Conservation (phyloP, 148 eudicot genomes). For the Chenopodium berlandieri region DNA sequence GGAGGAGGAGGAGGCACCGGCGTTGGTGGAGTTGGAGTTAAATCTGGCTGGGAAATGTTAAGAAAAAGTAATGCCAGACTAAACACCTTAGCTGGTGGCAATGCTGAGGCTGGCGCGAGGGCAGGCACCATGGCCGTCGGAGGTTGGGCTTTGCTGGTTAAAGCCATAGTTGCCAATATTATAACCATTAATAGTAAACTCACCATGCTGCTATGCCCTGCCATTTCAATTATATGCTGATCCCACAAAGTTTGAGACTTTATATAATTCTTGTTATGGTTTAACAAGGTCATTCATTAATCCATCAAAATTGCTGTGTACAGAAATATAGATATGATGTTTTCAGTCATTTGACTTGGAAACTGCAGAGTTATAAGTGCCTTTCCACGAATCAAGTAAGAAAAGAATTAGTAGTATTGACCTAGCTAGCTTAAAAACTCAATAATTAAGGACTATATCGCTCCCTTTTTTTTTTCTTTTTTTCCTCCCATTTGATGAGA, state of each 20-base stretch:
- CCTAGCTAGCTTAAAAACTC: background rate
- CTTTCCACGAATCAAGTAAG: background rate
- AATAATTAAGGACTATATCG: background rate
- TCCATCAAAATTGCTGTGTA: too few relatives aligned
- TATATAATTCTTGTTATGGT: too few relatives aligned
- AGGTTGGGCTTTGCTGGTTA: background rate
- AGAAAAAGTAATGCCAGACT: too few relatives aligned
- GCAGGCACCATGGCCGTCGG: background rate
- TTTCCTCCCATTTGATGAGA: background rate
- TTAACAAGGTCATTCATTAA: too few relatives aligned
- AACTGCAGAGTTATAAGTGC: background rate
- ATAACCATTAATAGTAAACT: background rate
- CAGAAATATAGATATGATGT: background rate
- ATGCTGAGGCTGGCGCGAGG: background rate
- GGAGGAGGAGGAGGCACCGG: background rate
- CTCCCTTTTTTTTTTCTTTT: background rate
- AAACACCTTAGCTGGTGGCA: too few relatives aligned
- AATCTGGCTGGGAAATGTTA: too few relatives aligned
- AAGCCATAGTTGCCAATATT: too few relatives aligned
- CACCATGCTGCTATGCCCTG: background rate
- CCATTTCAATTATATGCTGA: background rate
- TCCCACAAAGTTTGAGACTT: background rate
- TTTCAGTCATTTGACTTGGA: background rate
- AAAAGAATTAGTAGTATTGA: background rate
- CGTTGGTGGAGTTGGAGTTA: background rate